phyloP scores from a whole-genome alignment of 2,329 filamentous ascomycete species.

The Trichoderma sp. region DNA sequence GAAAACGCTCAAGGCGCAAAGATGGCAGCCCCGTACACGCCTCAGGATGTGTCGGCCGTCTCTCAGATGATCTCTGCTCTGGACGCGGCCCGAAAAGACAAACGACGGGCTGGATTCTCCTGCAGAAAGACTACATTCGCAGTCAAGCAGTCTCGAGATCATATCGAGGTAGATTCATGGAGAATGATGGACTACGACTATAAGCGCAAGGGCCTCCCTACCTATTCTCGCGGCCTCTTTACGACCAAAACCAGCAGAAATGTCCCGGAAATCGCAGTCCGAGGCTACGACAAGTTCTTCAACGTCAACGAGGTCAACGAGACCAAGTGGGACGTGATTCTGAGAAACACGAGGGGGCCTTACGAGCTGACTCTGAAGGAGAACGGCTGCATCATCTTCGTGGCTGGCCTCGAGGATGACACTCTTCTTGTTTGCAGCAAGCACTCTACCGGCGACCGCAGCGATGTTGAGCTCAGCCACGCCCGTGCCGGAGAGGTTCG shows the following conservation, averaged over 20 bases:
- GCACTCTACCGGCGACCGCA: conserved; percentile 85
- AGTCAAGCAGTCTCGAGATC: conserved; percentile 62
- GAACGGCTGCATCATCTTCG: conserved; percentile 99
- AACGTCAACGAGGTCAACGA: conserved; percentile 80
- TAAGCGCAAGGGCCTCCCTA: conserved; percentile 82
- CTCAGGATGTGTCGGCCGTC: conserved; percentile 71
- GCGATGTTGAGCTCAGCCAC: conserved; percentile 74
- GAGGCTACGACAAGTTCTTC: conserved; percentile 99
- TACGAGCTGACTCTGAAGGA: conserved; percentile 98
- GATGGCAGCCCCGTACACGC: conserved; percentile 58
- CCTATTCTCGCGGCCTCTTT: conserved; percentile 91
- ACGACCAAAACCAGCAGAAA: conserved; percentile 70
- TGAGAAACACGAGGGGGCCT: conserved; percentile 74
- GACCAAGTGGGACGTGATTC: conserved; percentile 82
- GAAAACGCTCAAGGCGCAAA: neutral
- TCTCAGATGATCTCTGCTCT: conserved; percentile 65
- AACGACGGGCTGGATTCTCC: conserved; percentile 62
- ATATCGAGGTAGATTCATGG: conserved; percentile 83
- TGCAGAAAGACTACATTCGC: conserved; percentile 80
- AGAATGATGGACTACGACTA: conserved; percentile 94
- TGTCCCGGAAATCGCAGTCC: conserved; percentile 74
- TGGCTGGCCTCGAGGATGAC: conserved; percentile 85
- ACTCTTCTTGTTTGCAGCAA: conserved; percentile 97
- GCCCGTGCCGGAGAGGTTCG: conserved; percentile 80
- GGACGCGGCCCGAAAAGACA: conserved; percentile 57